These are phyloP conservation scores for Quercus aquifolioides DNA, from an alignment of 306 rosid species.

Conservation along the genomic window DNA sequence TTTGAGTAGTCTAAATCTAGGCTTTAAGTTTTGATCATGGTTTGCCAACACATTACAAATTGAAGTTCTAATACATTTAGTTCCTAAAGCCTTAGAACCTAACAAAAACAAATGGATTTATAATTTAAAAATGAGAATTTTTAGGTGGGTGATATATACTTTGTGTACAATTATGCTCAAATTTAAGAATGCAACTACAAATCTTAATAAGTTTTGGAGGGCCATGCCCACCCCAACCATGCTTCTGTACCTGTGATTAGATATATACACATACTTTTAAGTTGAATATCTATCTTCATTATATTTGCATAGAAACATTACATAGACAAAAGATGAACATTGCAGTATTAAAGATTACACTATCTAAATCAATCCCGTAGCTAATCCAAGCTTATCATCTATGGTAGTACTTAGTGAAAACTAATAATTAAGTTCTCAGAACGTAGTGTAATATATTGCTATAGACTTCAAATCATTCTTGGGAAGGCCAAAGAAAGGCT, in stretches of 20 bases:
- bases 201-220: not conserved
- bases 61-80: too few species aligned
- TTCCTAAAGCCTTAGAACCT: too few species aligned
- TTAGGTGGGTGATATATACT: not conserved
- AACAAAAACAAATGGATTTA: too few species aligned
- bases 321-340: not conserved
- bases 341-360: not conserved
- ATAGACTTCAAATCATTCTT: not conserved
- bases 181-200: not conserved
- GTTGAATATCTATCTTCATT: not conserved
- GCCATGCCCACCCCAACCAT: not conserved
- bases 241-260: not conserved
- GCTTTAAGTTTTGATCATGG: too few species aligned
- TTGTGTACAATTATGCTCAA: not conserved
- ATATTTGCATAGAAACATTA: not conserved
- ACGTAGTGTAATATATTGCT: not conserved
- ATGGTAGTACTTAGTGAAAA: not conserved
- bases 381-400: not conserved
- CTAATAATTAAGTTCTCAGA: not conserved
- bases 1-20: too few species aligned
- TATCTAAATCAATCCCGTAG: not conserved
- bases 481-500: conserved; percentile 46
- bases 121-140: not conserved
- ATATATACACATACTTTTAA: not conserved
- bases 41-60: too few species aligned